Evolutionary conservation across 768 basidiomycete genomes (phyloP).

Genomic region (Phylloporus rhodoxanthus): DNA sequence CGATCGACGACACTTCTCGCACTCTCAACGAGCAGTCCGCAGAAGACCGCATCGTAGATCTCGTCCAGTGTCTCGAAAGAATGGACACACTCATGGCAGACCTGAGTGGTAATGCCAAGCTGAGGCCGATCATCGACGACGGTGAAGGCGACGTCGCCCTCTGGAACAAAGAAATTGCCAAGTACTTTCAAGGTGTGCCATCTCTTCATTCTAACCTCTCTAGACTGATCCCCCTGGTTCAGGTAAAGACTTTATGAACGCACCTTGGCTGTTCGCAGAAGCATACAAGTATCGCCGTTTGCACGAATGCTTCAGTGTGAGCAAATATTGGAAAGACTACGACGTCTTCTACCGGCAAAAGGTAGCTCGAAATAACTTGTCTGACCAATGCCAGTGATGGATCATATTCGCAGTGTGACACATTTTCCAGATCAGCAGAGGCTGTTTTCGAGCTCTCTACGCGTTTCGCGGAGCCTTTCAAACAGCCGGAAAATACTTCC

Average conservation of each 20-base stretch:
- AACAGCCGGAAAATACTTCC: constrained; percentile 48
- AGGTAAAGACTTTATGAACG: constrained; percentile 93
- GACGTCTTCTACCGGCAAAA: constrained; percentile 96
- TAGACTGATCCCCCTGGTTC: neutral
- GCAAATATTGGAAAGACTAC: constrained; percentile 85
- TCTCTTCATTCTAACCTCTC: neutral
- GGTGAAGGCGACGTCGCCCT: constrained; percentile 87
- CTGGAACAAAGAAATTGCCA: constrained; percentile 97
- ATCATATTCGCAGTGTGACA: constrained; percentile 63
- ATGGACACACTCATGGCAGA: constrained; percentile 89
- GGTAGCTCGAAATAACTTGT: constrained; percentile 31
- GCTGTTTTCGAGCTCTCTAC: constrained; percentile 92
- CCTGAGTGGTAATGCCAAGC: constrained; percentile 74
- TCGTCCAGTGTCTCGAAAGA: constrained; percentile 78
- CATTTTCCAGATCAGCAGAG: constrained; percentile 86
- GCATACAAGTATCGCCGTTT: constrained; percentile 90
- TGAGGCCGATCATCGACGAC: constrained; percentile 86
- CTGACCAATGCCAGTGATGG: neutral
- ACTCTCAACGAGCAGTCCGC: constrained; percentile 82
- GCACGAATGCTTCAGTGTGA: constrained; percentile 88
- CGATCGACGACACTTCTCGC: constrained; percentile 83
- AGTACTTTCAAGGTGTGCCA: constrained; percentile 77
- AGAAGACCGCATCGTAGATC: constrained; percentile 81
- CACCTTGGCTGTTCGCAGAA: constrained; percentile 94
- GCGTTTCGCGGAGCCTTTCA: constrained; percentile 85